Evolutionary conservation across 345 rosid species (phyloP).

Genomic region (Excoecaria cochinchinensis): DNA sequence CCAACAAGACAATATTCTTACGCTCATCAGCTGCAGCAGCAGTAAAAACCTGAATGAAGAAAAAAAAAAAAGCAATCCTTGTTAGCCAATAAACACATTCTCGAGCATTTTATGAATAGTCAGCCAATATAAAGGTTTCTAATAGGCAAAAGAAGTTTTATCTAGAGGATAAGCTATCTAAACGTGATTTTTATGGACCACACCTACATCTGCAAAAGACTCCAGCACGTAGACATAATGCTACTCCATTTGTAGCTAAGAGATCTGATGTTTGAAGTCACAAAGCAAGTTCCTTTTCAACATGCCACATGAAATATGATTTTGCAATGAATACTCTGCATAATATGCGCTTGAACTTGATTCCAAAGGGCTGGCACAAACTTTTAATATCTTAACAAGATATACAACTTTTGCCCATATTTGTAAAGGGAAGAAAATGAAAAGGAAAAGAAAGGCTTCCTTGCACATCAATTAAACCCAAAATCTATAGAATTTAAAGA

Average conservation of each 20-base stretch:
- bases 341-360: background rate
- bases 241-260: background rate
- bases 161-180: conserved; percentile 3
- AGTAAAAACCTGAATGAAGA: conserved; percentile 62
- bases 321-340: background rate
- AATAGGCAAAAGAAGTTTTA: background rate
- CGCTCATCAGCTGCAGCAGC: conserved; percentile 88
- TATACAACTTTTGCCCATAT: background rate
- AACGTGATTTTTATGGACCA: background rate
- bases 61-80: conserved; percentile 7
- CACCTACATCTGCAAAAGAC: conserved; percentile 5
- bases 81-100: background rate
- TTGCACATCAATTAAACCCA: background rate
- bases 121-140: background rate
- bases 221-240: background rate
- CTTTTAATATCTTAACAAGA: background rate
- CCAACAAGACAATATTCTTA: conserved; percentile 79
- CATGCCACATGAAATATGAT: background rate
- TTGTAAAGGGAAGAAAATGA: background rate
- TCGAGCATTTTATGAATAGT: conserved; percentile 2
- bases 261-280: background rate
- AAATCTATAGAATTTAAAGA: background rate
- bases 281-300: background rate
- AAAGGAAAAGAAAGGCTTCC: background rate
- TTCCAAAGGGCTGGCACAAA: background rate